Base-by-base conservation (phyloP, 2,329 filamentous ascomycete species). In the Clonostachys rosea region DNA sequence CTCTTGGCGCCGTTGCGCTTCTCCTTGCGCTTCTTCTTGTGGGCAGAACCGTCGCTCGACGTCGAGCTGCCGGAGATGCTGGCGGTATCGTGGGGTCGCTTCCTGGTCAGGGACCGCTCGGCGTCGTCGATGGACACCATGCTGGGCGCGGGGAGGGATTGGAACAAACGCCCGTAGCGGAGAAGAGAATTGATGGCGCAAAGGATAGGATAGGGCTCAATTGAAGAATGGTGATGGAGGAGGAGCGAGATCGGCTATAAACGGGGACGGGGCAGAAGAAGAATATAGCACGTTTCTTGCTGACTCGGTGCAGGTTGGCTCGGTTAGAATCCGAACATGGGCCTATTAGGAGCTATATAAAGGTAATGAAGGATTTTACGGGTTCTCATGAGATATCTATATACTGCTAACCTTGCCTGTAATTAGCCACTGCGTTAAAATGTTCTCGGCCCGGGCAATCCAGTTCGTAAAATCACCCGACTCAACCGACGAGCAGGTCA, bases 21-120 rank as follows among this genome's bases (percentile, higher is more conserved):
- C 44, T 45, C 50, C 52, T 57, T 59, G 49, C 58, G 60, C 49
- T 59, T 60, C 47, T 55, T 58, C 33, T 51, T 49, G 49, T 50
- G 50, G 34, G 50, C 44, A 2, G 59, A 60, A 16, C 59, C 59
- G 44, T 57, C 59, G 51, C 59, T 60, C 4, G 63, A 64, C 1
- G 64, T 58, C 35, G 52, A 61, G 43, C 53, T 53, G 52, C 57
- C 62, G 42, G 54, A 52, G 18, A 46, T 48, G 36, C 61, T 61
- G 46, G 44, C 24, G 24, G 24, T 30, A 30, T 30, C 24, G 24
- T 47, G 49, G 36, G 49, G 51, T 50, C 62, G 61, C 49, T 63
- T 68, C 49, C 58, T 60, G 34, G 42, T 36, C 30, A 24, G 13
- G 37, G 41, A 36, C n/a, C 41, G 39, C 20, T 42, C 34, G 24